Conservation (phyloP, 345 rosid genomes). For the Cochlearia excelsa region DNA sequence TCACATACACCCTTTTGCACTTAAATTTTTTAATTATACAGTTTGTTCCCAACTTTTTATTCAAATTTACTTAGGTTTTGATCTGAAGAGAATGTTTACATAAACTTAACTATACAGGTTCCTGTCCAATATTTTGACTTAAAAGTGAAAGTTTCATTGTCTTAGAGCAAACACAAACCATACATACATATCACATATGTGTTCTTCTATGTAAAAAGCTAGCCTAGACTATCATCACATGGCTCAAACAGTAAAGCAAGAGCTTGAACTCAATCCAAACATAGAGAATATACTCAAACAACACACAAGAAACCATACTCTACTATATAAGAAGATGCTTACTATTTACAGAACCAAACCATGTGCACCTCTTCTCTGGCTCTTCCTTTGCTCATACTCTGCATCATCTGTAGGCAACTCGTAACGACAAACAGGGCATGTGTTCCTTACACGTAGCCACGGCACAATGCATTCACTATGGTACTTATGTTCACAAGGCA, state of each 20-base stretch:
- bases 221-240: too few species aligned
- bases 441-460: slow-evolving; percentile 79
- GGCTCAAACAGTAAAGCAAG: background rate
- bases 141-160: background rate
- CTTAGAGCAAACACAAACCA: background rate
- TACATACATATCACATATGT: too few species aligned
- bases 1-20: slow-evolving; percentile 20
- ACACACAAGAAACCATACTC: slow-evolving; percentile 17
- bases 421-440: slow-evolving; percentile 90
- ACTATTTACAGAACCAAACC: slow-evolving; percentile 16
- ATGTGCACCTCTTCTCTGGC: slow-evolving; percentile 26
- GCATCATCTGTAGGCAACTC: slow-evolving; percentile 84
- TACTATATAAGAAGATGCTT: background rate
- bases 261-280: slow-evolving; percentile 21
- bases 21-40: background rate
- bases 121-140: background rate
- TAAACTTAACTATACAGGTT: background rate
- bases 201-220: too few species aligned
- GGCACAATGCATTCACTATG: slow-evolving; percentile 84
- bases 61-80: background rate
- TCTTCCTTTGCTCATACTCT: slow-evolving; percentile 63
- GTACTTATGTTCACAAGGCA: slow-evolving; percentile 80
- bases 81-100: slow-evolving; percentile 5
- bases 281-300: slow-evolving; percentile 6
- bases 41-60: background rate